Percentiles rank a stretch among this genome's conserved stretches.
phyloP scores from a whole-genome alignment of 176 grass and related monocot genomes.

The sorghum (Sorghum bicolor) region DNA sequence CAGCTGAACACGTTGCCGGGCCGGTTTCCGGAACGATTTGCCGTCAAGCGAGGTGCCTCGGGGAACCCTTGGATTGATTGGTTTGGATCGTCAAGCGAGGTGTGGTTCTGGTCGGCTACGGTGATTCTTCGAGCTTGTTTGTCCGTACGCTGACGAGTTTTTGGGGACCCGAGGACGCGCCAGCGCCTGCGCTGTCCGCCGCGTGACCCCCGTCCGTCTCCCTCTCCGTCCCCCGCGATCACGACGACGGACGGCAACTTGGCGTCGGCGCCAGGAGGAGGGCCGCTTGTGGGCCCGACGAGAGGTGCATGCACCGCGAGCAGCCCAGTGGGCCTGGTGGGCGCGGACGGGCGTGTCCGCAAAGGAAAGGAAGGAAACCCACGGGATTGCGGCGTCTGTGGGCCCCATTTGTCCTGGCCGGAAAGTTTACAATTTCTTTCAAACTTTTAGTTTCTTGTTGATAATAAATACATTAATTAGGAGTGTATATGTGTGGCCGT shows the following conservation, averaged over 20 bases:
- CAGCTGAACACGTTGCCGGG: neutral
- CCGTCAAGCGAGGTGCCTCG: neutral
- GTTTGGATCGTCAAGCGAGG: neutral
- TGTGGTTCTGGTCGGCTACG: neutral
- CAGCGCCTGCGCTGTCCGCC: neutral
- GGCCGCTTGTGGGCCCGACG: neutral
- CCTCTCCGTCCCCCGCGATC: accelerated
- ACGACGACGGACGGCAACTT: neutral
- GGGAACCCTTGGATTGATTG: neutral
- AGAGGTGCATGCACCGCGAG: conserved; percentile 18
- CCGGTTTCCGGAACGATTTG: neutral
- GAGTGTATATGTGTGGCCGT: neutral
- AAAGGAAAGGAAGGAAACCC: neutral
- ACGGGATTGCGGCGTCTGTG: neutral
- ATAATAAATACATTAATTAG: no score
- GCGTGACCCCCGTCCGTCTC: no score
- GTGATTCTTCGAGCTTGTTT: neutral
- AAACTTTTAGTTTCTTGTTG: no score
- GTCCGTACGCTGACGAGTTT: neutral
- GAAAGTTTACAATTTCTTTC: neutral
- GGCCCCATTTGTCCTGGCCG: neutral
- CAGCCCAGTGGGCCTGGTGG: conserved; percentile 23
- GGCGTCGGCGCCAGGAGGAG: neutral
- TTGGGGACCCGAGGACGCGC: neutral
- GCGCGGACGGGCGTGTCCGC: neutral